Base-by-base conservation (phyloP, 176 grass and related monocot species). In the Carex parvula region DNA sequence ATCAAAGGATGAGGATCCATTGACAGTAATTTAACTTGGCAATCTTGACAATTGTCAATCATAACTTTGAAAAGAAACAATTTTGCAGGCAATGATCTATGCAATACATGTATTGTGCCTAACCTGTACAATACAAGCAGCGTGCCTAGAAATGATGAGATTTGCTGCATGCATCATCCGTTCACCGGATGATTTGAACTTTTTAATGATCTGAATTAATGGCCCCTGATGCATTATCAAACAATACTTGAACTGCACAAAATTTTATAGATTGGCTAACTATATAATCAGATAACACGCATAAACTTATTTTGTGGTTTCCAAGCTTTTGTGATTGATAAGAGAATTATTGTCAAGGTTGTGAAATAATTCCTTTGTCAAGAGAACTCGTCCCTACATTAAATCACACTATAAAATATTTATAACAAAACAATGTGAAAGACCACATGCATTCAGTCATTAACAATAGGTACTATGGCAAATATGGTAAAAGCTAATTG, bases 221-320 rank as follows among this genome's bases (percentile, higher is more conserved):
- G n/a, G 21, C 10, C 68, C 68, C 39, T 48, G 18, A 71, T 71
- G 41, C 68, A 71, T 71, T 71, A 20, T 71, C 39, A 71, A 71
- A 71, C 18, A 11, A 12, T 48, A 44, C 1, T 9, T 2, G 17
- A 46, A 46, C 3, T 44, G 39, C 9, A 46, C 35, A 71, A 37
- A 20, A 10, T 48, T 71, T 71, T 71, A 46, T 71, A n/a, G 2
- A 33, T 71, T 6, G 18, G 39, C 39, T 46, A 21, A 48, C 18
- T 35, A 37, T 69, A 18, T 37, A 41, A 69, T 16, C 15, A 20
- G 39, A 12, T 71, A 42, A 69, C 13, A 17, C 8, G 10, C 17
- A 71, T 11, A 21, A 21, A 71, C 37, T 71, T 71, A 71, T 71
- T 44, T 42, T 48, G 44, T 10, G 16, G 35, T 71, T 71, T 46